Evolutionary conservation across 2,329 filamentous ascomycete species (phyloP), one percentile per base, ranked within the genome.

Genomic region (Pyrenophora teres): DNA sequence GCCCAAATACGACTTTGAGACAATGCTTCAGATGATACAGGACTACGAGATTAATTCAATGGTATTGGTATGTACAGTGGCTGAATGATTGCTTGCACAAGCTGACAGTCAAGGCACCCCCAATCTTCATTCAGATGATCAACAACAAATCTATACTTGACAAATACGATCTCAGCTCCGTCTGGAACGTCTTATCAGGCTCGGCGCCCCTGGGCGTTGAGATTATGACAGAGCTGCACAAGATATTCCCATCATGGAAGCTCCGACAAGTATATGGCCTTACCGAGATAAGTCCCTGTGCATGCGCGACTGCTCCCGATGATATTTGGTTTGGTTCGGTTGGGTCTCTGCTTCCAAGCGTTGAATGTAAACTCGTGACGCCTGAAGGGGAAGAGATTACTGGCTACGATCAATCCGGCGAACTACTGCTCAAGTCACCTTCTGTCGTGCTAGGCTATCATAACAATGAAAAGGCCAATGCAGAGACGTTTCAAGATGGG

Each of bases 381-480:
- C 71, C 78, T 1, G 87, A 92, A 53, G 89, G 88, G 1, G 77
- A 79, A 5, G 89, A 94, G 67, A 81, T 94, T 48, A 56, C 53
- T 7, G 81, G 77, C 6, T 86, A 89, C 60, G 84, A 93, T 55
- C 45, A 57, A 23, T 52, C 55, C 4, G 92, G 92, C 31, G 92
- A 97, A 73, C 81, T 97, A 12, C 80, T 90, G 15, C 83, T 96
- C 18, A 89, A 90, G 69, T 85, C 84, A 0, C 92, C 91, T 0
- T 37, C 55, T 4, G 55, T 57, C 4, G 86, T 89, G 0, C 74
- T 96, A 0, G 92, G 92, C 1, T 97, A 97, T 63, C 77, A 96
- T 46, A 88, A 95, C 75, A 96, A 96, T 67, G 86, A 89, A 38
- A 87, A 89, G 65, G 91, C 92, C 3, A 95, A 87, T 16, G 80